Conservation (phyloP, 352 stramenopile genomes). For the Saprolegnia diclina region DNA sequence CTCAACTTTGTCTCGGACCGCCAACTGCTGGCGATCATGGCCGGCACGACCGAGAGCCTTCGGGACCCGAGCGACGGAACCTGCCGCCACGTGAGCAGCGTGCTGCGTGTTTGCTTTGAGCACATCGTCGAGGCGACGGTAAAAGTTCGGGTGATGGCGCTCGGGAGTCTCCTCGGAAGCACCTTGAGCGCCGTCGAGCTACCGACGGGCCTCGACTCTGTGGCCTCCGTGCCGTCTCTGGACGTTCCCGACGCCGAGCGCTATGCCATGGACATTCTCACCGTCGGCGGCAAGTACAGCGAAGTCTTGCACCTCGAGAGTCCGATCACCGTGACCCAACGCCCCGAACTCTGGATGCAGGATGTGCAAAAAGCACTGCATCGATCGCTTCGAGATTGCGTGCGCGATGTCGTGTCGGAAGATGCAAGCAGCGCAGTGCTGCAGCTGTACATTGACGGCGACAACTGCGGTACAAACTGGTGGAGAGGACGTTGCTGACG, state of each 20-base stretch:
- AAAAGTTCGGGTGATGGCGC: neutral
- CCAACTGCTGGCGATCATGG: slow-evolving; percentile 54
- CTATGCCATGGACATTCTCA: slow-evolving; percentile 37
- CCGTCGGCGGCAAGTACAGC: slow-evolving; percentile 33
- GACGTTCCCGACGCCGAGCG: neutral
- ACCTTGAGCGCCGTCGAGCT: neutral
- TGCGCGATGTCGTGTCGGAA: slow-evolving; percentile 33
- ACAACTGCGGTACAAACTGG: neutral
- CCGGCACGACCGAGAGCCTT: slow-evolving; percentile 32
- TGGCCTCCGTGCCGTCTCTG: neutral
- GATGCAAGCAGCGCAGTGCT: slow-evolving; percentile 2
- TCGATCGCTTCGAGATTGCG: slow-evolving; percentile 35
- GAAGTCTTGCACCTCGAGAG: slow-evolving; percentile 39
- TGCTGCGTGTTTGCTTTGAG: slow-evolving; percentile 21
- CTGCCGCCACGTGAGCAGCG: neutral
- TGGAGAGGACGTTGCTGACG: too few relatives aligned
- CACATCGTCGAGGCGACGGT: neutral
- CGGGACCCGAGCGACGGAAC: slow-evolving; percentile 31
- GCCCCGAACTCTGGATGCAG: slow-evolving; percentile 63
- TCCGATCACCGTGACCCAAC: slow-evolving; percentile 38
- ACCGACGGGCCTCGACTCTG: neutral
- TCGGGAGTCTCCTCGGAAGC: neutral
- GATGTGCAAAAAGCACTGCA: slow-evolving; percentile 42
- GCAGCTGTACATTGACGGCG: slow-evolving; percentile 15
- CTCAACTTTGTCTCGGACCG: slow-evolving; percentile 62